These are phyloP conservation scores for Cercospora janseana DNA, from an alignment of 2,329 filamentous ascomycete species.

Conservation along the genomic window DNA sequence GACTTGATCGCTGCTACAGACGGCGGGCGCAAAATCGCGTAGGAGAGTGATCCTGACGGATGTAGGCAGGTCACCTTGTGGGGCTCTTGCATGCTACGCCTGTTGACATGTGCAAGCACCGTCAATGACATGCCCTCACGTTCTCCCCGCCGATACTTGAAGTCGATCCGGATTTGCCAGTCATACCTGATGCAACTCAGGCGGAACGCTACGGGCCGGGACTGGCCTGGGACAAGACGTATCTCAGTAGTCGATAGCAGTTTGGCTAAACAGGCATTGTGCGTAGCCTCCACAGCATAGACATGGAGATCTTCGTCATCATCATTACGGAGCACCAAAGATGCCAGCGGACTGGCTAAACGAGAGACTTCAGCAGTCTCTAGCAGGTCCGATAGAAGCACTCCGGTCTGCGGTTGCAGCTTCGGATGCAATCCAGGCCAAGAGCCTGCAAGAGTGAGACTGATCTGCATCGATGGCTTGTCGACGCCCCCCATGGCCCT, in stretches of 20 bases:
- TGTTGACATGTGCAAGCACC: conserved; percentile 11
- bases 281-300: conserved; percentile 18
- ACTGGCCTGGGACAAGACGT: conserved; percentile 41
- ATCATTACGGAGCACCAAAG: conserved; percentile 50
- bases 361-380: conserved; percentile 37
- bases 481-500: conserved; percentile 54
- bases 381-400: conserved; percentile 54
- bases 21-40: conserved; percentile 57
- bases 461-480: conserved; percentile 48
- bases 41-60: conserved; percentile 55
- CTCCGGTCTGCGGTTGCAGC: conserved; percentile 13
- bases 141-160: conserved; percentile 21
- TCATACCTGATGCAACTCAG: conserved; percentile 30
- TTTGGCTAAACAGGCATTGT: conserved; percentile 23
- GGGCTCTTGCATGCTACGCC: conserved; percentile 34
- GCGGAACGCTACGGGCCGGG: conserved; percentile 42
- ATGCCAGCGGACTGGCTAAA: conserved; percentile 50
- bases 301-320: conserved; percentile 26
- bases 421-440: conserved; percentile 33
- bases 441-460: conserved; percentile 38
- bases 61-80: conserved; percentile 57
- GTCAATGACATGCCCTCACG: conserved; percentile 13
- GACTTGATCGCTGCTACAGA: conserved; percentile 40
- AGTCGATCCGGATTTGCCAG: conserved; percentile 18
- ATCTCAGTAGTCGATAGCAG: conserved; percentile 19